phyloP scores from a whole-genome alignment of 2,329 filamentous ascomycete genomes.

The Alternaria triticimaculans region DNA sequence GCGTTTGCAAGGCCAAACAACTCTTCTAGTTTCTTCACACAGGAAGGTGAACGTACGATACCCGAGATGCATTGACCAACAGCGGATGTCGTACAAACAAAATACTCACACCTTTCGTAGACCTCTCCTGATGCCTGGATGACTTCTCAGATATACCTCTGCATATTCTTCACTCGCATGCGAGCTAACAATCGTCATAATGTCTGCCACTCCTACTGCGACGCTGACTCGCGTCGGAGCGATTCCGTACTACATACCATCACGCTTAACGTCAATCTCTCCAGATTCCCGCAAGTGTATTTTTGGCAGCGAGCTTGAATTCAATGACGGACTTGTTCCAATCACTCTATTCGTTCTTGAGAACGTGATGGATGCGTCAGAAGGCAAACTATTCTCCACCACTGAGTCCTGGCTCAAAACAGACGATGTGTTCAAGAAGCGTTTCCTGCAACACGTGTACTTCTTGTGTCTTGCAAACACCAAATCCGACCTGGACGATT shows the following conservation, averaged over 20 bases:
- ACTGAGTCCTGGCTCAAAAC: neutral
- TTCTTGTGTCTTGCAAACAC: neutral
- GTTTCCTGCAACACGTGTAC: neutral
- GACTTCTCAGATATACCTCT: neutral
- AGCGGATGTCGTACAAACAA: neutral
- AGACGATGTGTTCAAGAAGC: neutral
- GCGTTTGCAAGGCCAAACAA: neutral
- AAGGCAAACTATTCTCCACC: fast-evolving
- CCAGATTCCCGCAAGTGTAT: fast-evolving
- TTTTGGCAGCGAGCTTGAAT: neutral
- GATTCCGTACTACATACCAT: neutral
- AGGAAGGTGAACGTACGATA: too few relatives aligned
- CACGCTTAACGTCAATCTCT: neutral
- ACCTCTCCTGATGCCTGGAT: neutral
- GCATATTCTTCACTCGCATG: neutral
- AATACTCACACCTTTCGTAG: neutral
- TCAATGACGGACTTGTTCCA: neutral
- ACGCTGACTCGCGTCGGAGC: neutral
- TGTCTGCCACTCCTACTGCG: neutral
- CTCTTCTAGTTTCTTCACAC: neutral
- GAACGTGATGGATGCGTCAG: neutral
- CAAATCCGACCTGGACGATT: too few relatives aligned
- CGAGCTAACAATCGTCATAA: neutral
- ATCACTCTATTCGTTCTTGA: neutral
- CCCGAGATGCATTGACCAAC: neutral